Evolutionary conservation across 495 filamentous ascomycete genomes (phyloP), one percentile per base, ranked within the genome.

Genomic region (Terfezia claveryi): DNA sequence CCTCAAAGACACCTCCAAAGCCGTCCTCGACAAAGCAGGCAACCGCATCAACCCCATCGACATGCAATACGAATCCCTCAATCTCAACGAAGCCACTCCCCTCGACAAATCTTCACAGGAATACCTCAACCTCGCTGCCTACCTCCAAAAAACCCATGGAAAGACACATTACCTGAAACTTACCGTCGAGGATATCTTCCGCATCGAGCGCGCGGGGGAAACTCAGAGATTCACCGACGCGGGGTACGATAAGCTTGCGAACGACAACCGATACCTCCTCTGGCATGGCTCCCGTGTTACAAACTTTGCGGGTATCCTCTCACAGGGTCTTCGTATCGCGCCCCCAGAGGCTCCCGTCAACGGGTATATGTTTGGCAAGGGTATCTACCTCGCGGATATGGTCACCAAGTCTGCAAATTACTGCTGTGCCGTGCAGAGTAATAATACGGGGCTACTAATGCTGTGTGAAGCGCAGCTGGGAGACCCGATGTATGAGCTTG

Each of bases 311-410:
- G 83, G 85, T 57, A 91, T 93, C 51, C 74, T 93, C 23, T 81
- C 76, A 55, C 83, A 91, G 64, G 87, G 87, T 38, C 72, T 94
- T 8, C 82, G 84, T 10, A 92, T 94, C 55, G 86, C 87, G 0
- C 85, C 87, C 0, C 84, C 85, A 0, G 83, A 88, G 65, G 84
- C 83, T 0, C 86, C 83, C 2, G 79, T 79, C 3, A 76, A 71
- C 51, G 85, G 85, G 0, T 87, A 88, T 67, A 80, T 78, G 72
- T 92, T 91, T 59, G 86, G 82, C 58, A 88, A 91, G 64, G 87
- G 87, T n/a, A 79, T 93, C 49, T 93, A 94, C 64, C 72, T 93
- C 2, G 86, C 87, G 11, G 87, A 94, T 62, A 83, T 83, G 77
- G 51, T 73, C 58, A 76, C 69, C 65, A 84, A 87, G 67, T 85